Base-by-base conservation (phyloP, 2,329 filamentous ascomycete species). In the Stachybotrys elegans region DNA sequence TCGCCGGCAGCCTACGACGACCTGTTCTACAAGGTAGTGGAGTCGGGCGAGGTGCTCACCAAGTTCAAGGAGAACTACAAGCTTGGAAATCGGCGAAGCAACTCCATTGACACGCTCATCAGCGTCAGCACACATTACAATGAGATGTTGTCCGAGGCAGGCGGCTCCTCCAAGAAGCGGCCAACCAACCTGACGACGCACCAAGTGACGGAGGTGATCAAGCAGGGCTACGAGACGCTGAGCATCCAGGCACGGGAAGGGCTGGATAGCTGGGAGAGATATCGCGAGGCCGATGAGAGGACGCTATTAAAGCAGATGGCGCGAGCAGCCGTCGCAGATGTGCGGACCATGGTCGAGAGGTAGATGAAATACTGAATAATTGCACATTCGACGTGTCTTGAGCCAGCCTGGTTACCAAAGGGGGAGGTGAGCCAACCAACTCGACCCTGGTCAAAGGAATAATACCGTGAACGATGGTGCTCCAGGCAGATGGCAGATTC, bases 1-100 rank as follows among this genome's bases (percentile, higher is more conserved):
- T 88, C 87, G 22, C 84, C 90, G 1, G 79, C 86, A 16, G 84
- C 88, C 2, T 97, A 97, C 64, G 93, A 98, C 57, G 93, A 98
- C 58, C 75, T 98, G 0, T 97, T 98, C 69, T 98, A 98, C 78
- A 98, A 98, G 68, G 79, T 97, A 2, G 90, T 97, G 21, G 93
- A 98, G 66, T 87, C 85, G 2, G 89, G 91, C 11, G 88, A 95
- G 40, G 78, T 88, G 12, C 76, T 97, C 19, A 70, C 76, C 23
- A 89, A 88, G 58, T 95, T 97, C 68, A 81, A 88, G 32, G 81
- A 90, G 49, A 84, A 79, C 9, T 97, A 93, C 63, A 68, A 70
- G 5, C 66, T 85, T 14, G 70, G 68, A 3, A 78, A 74, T 47
- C 66, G 79, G 37, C 66, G 73, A 19, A 79, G 76, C 37, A 86